Evolutionary conservation across 495 filamentous ascomycete species (phyloP).

Genomic region (Xylaria telfairii): DNA sequence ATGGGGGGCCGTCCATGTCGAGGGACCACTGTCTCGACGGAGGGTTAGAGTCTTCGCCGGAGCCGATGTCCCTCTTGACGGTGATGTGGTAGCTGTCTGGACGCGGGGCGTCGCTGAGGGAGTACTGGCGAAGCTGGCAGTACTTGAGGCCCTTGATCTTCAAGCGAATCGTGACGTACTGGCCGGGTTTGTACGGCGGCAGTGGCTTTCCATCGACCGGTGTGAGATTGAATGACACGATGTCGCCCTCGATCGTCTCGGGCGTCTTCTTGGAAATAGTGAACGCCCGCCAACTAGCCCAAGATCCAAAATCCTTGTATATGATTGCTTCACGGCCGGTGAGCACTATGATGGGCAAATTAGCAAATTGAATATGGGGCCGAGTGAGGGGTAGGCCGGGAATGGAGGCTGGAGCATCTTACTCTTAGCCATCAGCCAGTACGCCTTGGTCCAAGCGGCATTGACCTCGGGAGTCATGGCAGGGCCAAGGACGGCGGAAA

Average conservation of each 20-base stretch:
- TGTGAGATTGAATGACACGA: constrained; percentile 70
- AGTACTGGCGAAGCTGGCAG: constrained; percentile 73
- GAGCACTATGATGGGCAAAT: constrained; percentile 48
- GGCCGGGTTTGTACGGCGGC: constrained; percentile 68
- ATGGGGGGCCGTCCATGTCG: constrained; percentile 32
- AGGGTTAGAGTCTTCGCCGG: constrained; percentile 34
- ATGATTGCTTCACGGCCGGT: constrained; percentile 66
- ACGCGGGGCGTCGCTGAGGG: constrained; percentile 66
- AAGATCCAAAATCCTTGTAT: constrained; percentile 61
- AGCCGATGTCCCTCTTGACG: constrained; percentile 67
- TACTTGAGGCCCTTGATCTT: constrained; percentile 63
- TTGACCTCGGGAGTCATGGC: constrained; percentile 69
- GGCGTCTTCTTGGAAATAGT: constrained; percentile 62
- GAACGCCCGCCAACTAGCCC: constrained; percentile 73
- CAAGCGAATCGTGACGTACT: constrained; percentile 70
- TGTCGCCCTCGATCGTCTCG: constrained; percentile 59
- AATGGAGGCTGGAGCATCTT: background rate
- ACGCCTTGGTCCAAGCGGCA: constrained; percentile 67
- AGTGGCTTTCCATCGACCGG: constrained; percentile 67
- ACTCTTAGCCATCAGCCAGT: constrained; percentile 65
- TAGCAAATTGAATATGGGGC: background rate
- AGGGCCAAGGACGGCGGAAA: constrained; percentile 69
- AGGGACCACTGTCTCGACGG: constrained; percentile 34
- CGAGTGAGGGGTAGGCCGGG: background rate
- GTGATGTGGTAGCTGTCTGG: constrained; percentile 70